Percentiles rank a stretch among this genome's conserved stretches.
phyloP scores from a whole-genome alignment of 331 rosid genomes.

The Pyrus hybrid region DNA sequence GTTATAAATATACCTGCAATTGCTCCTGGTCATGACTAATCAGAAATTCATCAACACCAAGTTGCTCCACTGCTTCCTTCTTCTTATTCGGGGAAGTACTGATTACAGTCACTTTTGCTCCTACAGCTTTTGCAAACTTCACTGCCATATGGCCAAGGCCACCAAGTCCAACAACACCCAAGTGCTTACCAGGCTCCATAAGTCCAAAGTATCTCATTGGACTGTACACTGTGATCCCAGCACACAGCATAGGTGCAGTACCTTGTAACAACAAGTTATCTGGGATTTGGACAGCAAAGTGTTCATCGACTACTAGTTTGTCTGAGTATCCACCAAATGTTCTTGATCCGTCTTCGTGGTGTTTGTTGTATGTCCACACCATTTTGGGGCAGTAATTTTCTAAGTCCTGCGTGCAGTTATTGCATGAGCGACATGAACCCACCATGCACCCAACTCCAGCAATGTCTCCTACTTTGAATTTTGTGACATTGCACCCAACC shows the following conservation, averaged over 20 bases:
- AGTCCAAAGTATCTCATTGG: slow-evolving; percentile 16
- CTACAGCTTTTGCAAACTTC: slow-evolving; percentile 14
- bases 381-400: slow-evolving; percentile 20
- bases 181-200: not conserved
- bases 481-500: slow-evolving; percentile 23
- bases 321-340: slow-evolving; percentile 31
- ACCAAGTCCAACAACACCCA: slow-evolving; percentile 17
- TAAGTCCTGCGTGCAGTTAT: slow-evolving; percentile 1
- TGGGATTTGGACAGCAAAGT: slow-evolving; percentile 4
- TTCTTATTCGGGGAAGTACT: slow-evolving; percentile 33
- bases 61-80: slow-evolving; percentile 19
- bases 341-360: slow-evolving; percentile 10
- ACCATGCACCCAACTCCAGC: slow-evolving; percentile 23
- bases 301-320: slow-evolving; percentile 18
- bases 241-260: slow-evolving; percentile 13
- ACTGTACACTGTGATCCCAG: slow-evolving; percentile 17
- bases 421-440: slow-evolving; percentile 22
- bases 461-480: slow-evolving; percentile 22
- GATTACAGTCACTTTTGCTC: slow-evolving; percentile 5
- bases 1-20: slow-evolving; percentile 19
- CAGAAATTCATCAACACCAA: slow-evolving; percentile 27
- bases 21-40: slow-evolving; percentile 26
- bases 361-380: not conserved
- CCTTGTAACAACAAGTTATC: not conserved
- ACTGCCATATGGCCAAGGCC: slow-evolving; percentile 14